These are phyloP conservation scores for Sordariomycetes sp. DNA, from an alignment of 2,329 filamentous ascomycete species.

Conservation along the genomic window DNA sequence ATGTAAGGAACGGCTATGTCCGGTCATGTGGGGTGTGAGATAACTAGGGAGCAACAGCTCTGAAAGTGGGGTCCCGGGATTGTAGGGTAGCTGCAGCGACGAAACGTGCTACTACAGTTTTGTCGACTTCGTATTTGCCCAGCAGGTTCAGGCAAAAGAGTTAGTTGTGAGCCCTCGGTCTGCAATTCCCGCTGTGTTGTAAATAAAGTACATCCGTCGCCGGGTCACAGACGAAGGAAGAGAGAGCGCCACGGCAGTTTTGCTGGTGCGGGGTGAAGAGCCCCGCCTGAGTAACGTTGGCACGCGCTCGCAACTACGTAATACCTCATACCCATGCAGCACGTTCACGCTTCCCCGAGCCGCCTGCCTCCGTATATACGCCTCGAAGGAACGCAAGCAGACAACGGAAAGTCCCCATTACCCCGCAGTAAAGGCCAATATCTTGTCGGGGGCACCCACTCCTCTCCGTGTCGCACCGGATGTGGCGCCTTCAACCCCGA, in stretches of 20 bases:
- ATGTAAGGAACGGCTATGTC: background rate
- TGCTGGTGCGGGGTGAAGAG: too few relatives aligned
- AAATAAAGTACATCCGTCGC: too few relatives aligned
- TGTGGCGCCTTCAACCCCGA: background rate
- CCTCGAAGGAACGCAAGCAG: background rate
- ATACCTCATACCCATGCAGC: too few relatives aligned
- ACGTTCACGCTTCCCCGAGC: background rate
- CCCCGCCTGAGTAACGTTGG: too few relatives aligned
- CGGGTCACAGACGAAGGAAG: too few relatives aligned
- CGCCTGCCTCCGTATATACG: background rate
- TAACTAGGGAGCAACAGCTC: background rate
- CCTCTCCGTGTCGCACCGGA: background rate
- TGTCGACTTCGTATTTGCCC: too few relatives aligned
- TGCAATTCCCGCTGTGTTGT: too few relatives aligned
- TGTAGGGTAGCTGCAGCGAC: background rate
- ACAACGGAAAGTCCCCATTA: background rate
- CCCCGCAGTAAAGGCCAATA: background rate
- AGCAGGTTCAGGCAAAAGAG: too few relatives aligned
- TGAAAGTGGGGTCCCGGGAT: background rate
- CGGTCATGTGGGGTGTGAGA: background rate
- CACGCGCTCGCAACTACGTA: too few relatives aligned
- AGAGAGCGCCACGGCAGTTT: too few relatives aligned
- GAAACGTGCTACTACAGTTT: background rate
- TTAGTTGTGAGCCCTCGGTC: too few relatives aligned
- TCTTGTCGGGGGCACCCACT: background rate